Evolutionary conservation across 176 grass and related monocot species (phyloP).

Genomic region (Oryza glaberrima): DNA sequence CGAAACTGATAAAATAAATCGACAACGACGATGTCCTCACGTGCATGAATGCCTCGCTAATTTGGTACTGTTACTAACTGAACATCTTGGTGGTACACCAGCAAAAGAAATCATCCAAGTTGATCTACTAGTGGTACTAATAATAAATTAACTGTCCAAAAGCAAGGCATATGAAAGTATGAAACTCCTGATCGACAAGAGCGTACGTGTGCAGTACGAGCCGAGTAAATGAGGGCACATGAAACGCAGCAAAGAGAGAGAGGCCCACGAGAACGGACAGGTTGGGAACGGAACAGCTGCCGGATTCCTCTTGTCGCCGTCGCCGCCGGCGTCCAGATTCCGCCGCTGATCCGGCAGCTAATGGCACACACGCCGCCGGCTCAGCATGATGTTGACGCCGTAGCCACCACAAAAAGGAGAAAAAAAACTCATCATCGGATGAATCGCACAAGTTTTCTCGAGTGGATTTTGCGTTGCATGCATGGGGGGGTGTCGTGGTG

Average conservation of each 20-base stretch:
- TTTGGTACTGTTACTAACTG: background rate
- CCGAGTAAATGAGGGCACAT: background rate
- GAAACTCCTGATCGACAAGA: background rate
- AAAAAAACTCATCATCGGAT: background rate
- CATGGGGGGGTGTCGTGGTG: background rate
- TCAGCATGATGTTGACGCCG: background rate
- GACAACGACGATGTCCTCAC: background rate
- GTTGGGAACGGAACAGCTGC: background rate
- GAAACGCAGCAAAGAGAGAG: background rate
- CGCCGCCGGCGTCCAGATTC: background rate
- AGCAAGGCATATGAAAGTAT: background rate
- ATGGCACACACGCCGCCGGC: background rate
- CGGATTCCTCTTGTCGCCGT: conserved; percentile 5
- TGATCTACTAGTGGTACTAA: too few relatives aligned
- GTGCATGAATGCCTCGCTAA: conserved; percentile 14
- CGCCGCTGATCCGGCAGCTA: background rate
- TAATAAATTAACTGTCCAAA: background rate
- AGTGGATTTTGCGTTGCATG: background rate
- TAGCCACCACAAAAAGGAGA: too few relatives aligned
- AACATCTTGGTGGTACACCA: too few relatives aligned
- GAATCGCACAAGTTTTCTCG: too few relatives aligned
- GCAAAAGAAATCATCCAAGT: background rate
- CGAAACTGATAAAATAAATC: background rate
- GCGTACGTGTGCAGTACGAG: background rate
- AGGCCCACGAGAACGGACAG: background rate